These are phyloP conservation scores for Talaromyces rugulosus DNA, from an alignment of 2,329 filamentous ascomycete genomes.

Conservation along the genomic window DNA sequence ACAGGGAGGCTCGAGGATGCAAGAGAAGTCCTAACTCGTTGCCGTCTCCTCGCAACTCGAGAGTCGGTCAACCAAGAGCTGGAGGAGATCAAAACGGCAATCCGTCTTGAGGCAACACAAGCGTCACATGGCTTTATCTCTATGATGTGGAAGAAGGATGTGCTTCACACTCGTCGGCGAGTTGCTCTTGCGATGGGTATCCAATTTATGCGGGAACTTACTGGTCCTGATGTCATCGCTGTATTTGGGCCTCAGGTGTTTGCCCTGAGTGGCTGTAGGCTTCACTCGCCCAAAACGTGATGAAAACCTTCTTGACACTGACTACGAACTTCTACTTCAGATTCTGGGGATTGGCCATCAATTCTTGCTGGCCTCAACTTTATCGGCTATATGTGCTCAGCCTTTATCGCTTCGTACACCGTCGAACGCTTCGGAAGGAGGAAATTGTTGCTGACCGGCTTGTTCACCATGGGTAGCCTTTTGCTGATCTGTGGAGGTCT, in stretches of 20 bases:
- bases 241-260: constrained; percentile 45
- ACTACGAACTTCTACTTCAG: neutral
- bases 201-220: constrained; percentile 47
- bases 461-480: constrained; percentile 33
- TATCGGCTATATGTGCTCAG: constrained; percentile 30
- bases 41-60: constrained; percentile 28
- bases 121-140: constrained; percentile 35
- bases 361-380: constrained; percentile 43
- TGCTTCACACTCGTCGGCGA: constrained; percentile 38
- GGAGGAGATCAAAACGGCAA: constrained; percentile 37
- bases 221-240: constrained; percentile 46
- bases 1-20: constrained; percentile 33
- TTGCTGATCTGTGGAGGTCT: constrained; percentile 40
- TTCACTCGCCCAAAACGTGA: neutral
- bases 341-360: constrained; percentile 38
- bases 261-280: constrained; percentile 38
- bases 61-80: constrained; percentile 38
- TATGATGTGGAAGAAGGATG: constrained; percentile 35
- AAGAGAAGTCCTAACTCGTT: constrained; percentile 27
- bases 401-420: constrained; percentile 26
- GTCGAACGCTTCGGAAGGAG: constrained; percentile 47
- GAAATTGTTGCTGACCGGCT: constrained; percentile 39
- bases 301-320: neutral
- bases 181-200: constrained; percentile 46
- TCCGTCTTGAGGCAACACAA: constrained; percentile 32